Evolutionary conservation across 352 stramenopile species (phyloP).

Genomic region (Thraustochytrium striatum): DNA sequence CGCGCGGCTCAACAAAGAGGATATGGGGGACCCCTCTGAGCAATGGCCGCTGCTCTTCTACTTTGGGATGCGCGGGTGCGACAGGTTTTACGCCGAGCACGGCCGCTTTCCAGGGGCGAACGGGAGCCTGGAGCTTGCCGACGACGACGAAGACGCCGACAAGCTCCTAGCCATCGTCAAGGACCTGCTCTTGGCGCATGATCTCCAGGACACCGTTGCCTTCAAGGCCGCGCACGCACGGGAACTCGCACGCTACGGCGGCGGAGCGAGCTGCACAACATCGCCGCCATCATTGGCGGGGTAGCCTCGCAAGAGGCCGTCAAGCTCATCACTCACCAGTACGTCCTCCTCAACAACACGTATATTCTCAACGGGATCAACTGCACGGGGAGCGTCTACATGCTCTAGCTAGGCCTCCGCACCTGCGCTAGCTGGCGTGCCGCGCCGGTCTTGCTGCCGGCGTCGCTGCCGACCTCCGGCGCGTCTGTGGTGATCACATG

Average conservation of each 20-base stretch:
- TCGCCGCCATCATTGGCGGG: conserved; percentile 88
- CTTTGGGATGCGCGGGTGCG: conserved; percentile 78
- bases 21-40: conserved; percentile 64
- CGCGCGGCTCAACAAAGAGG: conserved; percentile 60
- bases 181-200: conserved; percentile 52
- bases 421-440: neutral
- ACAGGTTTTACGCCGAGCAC: conserved; percentile 63
- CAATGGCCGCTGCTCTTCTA: conserved; percentile 88
- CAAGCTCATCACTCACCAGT: conserved; percentile 96
- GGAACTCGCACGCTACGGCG: conserved; percentile 84
- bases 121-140: conserved; percentile 61
- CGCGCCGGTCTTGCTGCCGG: no score
- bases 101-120: conserved; percentile 74
- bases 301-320: conserved; percentile 93
- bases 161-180: conserved; percentile 50
- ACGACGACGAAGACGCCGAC: conserved; percentile 58
- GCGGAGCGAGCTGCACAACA: conserved; percentile 86
- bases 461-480: no score
- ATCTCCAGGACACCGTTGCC: conserved; percentile 40
- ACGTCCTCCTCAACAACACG: conserved; percentile 91
- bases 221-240: conserved; percentile 69
- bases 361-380: conserved; percentile 97
- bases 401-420: no score
- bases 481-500: no score
- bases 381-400: no score